Evolutionary conservation across 2,329 filamentous ascomycete genomes (phyloP), one percentile per base, ranked within the genome.

Genomic region (Eutypa lata): DNA sequence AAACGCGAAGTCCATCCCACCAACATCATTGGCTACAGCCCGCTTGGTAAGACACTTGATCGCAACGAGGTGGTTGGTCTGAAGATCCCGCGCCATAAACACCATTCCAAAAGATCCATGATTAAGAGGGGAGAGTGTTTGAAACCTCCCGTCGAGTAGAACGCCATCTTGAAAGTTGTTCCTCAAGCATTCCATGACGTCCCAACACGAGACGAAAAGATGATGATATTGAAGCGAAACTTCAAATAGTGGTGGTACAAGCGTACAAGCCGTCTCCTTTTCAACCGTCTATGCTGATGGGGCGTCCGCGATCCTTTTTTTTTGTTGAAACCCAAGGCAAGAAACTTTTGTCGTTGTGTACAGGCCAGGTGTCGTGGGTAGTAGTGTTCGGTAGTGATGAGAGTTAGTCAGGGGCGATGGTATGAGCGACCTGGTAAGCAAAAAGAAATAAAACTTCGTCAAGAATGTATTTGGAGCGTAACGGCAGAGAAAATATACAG

Each of bases 51-150:
- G 77, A 72, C 93, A 97, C 77, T 99, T 99, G 81, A 99, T 89
- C 57, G 94, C 94, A 62, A 99, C 94, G 54, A 84, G 82, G 54
- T 94, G 80, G 62, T 86, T 83, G 55, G 89, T 96, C 59, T 79
- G 70, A 60, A 86, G 78, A 71, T 99, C 91, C 70, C 82, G 88
- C 55, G 93, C 94, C 75, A 91, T 87, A 74, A 97, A 97, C 65
- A 99, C 94, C 90, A 97, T 95, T 69, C 94, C 94, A 68, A 97
- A 99, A 52, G 94, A 97, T 64, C 94, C 94, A 81, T 97, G 91
- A 71, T 99, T 99, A 76, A 99, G 88, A 53, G 94, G 92, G 62
- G 92, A 90, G 67, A 97, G 81, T 52, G 92, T 96, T 75, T 89
- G 81, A 73, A 94, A 99, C 62, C 94, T 92, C 71, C 90, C 91